A percentile compares a stretch with the other conserved stretches of the same genome.
Evolutionary conservation across 2,329 filamentous ascomycete genomes (phyloP).

Genomic region (Madurella fahalii): DNA sequence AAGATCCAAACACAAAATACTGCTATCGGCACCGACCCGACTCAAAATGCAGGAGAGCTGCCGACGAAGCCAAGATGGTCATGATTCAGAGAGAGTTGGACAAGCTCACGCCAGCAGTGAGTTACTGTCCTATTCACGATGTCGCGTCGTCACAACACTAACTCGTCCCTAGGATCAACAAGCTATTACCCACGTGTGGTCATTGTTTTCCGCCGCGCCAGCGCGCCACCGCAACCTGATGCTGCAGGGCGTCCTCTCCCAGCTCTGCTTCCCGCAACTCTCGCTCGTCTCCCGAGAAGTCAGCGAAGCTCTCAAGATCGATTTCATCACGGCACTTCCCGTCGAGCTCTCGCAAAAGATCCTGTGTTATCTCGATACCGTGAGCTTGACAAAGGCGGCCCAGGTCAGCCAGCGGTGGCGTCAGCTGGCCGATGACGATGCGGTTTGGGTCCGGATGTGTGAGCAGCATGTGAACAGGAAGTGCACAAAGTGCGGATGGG

Average conservation of each 20-base stretch:
- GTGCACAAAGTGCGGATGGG: conserved; percentile 94
- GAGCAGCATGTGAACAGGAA: conserved; percentile 94
- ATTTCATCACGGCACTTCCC: conserved; percentile 86
- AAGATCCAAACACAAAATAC: conserved; percentile 76
- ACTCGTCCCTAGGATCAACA: conserved; percentile 63
- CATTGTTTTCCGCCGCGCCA: conserved; percentile 91
- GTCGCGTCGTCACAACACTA: not conserved
- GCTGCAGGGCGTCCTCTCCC: conserved; percentile 91
- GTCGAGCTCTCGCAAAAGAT: conserved; percentile 92
- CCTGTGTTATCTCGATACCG: conserved; percentile 85
- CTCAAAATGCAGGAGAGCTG: conserved; percentile 85
- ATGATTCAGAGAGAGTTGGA: conserved; percentile 65
- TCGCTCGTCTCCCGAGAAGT: conserved; percentile 89
- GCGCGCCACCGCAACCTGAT: conserved; percentile 92
- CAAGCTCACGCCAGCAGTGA: conserved; percentile 42
- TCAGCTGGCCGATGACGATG: conserved; percentile 88
- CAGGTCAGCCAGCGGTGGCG: conserved; percentile 90
- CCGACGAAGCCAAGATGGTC: conserved; percentile 94
- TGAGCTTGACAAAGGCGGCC: conserved; percentile 90
- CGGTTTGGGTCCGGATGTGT: conserved; percentile 98
- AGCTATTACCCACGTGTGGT: conserved; percentile 96
- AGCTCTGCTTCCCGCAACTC: conserved; percentile 96
- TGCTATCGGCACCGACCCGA: conserved; percentile 95
- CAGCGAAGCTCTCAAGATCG: conserved; percentile 93
- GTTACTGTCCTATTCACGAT: conserved; percentile 29